A percentile compares a stretch with the other conserved stretches of the same genome.
phyloP scores from a whole-genome alignment of 768 basidiomycete genomes.

The Leccinum rimulosum region DNA sequence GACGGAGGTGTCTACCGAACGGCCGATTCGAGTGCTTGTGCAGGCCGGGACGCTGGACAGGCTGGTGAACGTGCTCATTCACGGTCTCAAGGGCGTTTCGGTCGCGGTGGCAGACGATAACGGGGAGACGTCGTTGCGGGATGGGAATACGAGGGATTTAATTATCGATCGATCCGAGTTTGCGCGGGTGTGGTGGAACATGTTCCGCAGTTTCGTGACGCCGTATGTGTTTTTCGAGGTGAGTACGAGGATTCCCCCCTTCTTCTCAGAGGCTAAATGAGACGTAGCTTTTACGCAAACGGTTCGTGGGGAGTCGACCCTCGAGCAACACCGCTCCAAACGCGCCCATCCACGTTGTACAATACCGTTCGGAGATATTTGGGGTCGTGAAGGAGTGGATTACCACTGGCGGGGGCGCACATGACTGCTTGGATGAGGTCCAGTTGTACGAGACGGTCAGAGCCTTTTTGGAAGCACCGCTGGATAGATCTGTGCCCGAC shows the following conservation, averaged over 20 bases:
- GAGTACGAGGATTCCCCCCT: slow-evolving; percentile 13
- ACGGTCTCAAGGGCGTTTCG: slow-evolving; percentile 73
- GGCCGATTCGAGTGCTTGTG: slow-evolving; percentile 72
- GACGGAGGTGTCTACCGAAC: slow-evolving; percentile 64
- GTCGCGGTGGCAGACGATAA: slow-evolving; percentile 85
- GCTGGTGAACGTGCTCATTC: slow-evolving; percentile 71
- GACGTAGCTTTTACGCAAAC: slow-evolving; percentile 68
- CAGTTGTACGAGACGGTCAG: slow-evolving; percentile 59
- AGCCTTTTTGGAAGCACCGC: slow-evolving; percentile 54
- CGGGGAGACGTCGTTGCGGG: slow-evolving; percentile 76
- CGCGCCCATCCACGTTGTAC: slow-evolving; percentile 46
- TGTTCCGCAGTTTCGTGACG: slow-evolving; percentile 78
- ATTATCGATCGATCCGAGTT: slow-evolving; percentile 74
- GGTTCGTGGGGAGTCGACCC: slow-evolving; percentile 56
- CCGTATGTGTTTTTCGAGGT: slow-evolving; percentile 87
- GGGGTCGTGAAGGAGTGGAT: slow-evolving; percentile 73
- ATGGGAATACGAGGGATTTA: slow-evolving; percentile 70
- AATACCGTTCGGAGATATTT: slow-evolving; percentile 59
- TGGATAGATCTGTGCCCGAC: slow-evolving; percentile 52
- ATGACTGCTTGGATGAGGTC: slow-evolving; percentile 72
- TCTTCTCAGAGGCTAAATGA: slow-evolving; percentile 3
- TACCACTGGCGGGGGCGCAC: slow-evolving; percentile 67
- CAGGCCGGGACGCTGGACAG: slow-evolving; percentile 76
- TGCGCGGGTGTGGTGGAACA: slow-evolving; percentile 77
- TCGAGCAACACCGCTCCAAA: slow-evolving; percentile 39